Conservation (phyloP, 306 rosid species). For the Luffa acutangula region DNA sequence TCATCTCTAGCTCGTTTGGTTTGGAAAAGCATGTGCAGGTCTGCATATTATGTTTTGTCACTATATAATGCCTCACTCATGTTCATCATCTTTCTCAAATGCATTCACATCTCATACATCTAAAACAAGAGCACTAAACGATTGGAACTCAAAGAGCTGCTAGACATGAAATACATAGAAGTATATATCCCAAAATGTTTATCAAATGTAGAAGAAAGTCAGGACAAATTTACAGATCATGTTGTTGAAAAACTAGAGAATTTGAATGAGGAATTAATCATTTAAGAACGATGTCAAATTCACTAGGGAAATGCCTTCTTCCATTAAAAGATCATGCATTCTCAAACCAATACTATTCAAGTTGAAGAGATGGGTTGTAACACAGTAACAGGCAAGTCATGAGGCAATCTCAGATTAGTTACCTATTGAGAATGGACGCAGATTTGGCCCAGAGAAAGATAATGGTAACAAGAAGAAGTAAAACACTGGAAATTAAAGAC, state of each 20-base stretch:
- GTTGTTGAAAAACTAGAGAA: not conserved
- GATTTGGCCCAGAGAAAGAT: slow-evolving; percentile 97
- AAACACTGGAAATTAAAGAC: slow-evolving; percentile 78
- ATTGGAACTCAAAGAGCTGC: not conserved
- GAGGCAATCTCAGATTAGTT: slow-evolving; percentile 9
- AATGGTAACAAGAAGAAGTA: slow-evolving; percentile 73
- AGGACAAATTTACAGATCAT: not conserved
- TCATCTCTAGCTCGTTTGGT: not conserved
- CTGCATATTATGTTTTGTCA: not conserved
- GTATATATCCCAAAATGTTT: not conserved
- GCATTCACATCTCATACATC: not conserved
- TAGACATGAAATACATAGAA: not conserved
- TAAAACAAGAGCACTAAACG: not conserved
- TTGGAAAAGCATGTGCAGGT: not conserved
- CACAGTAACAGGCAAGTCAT: slow-evolving; percentile 13
- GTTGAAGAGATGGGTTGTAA: not conserved
- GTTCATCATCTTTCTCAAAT: not conserved
- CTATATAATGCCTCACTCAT: not conserved
- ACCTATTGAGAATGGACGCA: slow-evolving; percentile 93
- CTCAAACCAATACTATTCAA: not conserved
- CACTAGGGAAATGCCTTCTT: not conserved
- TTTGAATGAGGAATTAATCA: not conserved
- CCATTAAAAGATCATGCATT: not conserved
- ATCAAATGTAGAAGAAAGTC: not conserved
- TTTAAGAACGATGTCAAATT: not conserved